Conservation (phyloP, 2,329 filamentous ascomycete genomes). For the Botrytis aclada region DNA sequence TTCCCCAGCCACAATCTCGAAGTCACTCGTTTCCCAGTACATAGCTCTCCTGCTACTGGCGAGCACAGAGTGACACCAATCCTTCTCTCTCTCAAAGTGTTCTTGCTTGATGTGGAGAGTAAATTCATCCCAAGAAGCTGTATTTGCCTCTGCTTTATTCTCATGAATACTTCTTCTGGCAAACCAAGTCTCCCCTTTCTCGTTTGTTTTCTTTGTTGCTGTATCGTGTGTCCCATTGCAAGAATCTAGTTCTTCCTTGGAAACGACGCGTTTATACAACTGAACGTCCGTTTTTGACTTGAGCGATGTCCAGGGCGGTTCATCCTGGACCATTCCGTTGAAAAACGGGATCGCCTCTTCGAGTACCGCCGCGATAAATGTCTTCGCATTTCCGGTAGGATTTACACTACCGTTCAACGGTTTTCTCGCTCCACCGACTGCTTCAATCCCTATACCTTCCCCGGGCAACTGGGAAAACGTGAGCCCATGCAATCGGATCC, state of each 20-base stretch:
- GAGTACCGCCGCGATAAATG: constrained; percentile 53
- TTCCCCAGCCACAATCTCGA: constrained; percentile 41
- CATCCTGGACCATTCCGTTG: constrained; percentile 50
- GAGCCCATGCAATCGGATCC: constrained; percentile 55
- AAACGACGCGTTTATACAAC: constrained; percentile 51
- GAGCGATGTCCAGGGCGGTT: constrained; percentile 46
- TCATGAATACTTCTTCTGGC: constrained; percentile 61
- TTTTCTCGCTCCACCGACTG: constrained; percentile 21
- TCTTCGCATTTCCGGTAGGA: constrained; percentile 39
- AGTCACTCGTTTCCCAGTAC: constrained; percentile 46
- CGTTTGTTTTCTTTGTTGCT: constrained; percentile 30
- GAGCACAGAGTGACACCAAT: constrained; percentile 57
- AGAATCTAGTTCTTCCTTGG: constrained; percentile 44
- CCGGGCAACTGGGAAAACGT: constrained; percentile 47
- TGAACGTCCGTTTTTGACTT: constrained; percentile 50
- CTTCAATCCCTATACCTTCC: constrained; percentile 29
- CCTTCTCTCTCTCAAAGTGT: constrained; percentile 54
- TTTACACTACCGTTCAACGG: constrained; percentile 10
- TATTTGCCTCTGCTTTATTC: constrained; percentile 48
- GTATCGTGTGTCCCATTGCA: constrained; percentile 33
- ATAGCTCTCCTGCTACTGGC: constrained; percentile 41
- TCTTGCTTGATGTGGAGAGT: constrained; percentile 54
- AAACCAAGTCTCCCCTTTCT: constrained; percentile 57
- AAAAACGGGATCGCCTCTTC: constrained; percentile 60
- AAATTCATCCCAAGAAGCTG: constrained; percentile 65